Evolutionary conservation across 1,139 yeast genomes (phyloP), one percentile per base, ranked within the genome.

Genomic region (Nakaseomyces sp.): DNA sequence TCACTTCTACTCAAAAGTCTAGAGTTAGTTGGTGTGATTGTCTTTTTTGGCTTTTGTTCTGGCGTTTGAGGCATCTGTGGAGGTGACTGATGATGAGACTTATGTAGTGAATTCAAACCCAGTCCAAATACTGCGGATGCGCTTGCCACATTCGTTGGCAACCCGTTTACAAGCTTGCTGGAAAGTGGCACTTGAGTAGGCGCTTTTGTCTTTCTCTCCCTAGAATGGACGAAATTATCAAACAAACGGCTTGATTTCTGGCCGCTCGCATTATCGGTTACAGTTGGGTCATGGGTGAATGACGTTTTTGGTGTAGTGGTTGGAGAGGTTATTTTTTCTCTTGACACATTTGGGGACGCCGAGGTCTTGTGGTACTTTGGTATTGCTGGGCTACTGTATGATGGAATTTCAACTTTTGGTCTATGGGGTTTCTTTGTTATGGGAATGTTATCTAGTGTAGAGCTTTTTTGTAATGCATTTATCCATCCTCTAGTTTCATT

Each of bases 21-120:
- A 66, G 77, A 79, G 67, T 54, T 81, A 79, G 68, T 73, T 61
- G 69, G 73, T 56, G 71, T 77, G 59, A 70, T 73, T 16, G 57
- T 42, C 37, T 58, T 61, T 7, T 56, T 54, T 1, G 48, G 40
- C 7, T 55, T n/a, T 60, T 47, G 4, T n/a, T n/a, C 45, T 42
- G 24, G 58, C 61, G 26, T n/a, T 30, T 20, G 32, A 42, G 55
- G 43, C 36, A 47, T 40, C 42, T 43, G 47, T 30, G 12, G 32
- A 40, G 55, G 43, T 37, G 48, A 42, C 40, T 44, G 47, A n/a
- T 37, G 37, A 28, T 38, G 43, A 4, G 38, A 16, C n/a, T 20
- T 20, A 15, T 20, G 26, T n/a, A 44, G 30, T 7, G 42, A 12
- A 30, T 40, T 46, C 19, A 54, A 42, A 1, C 58, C 58, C 16